Percentiles rank a stretch among this genome's conserved stretches.
phyloP scores from a whole-genome alignment of 2,329 filamentous ascomycete species.

The Aspergillus tubingensis region DNA sequence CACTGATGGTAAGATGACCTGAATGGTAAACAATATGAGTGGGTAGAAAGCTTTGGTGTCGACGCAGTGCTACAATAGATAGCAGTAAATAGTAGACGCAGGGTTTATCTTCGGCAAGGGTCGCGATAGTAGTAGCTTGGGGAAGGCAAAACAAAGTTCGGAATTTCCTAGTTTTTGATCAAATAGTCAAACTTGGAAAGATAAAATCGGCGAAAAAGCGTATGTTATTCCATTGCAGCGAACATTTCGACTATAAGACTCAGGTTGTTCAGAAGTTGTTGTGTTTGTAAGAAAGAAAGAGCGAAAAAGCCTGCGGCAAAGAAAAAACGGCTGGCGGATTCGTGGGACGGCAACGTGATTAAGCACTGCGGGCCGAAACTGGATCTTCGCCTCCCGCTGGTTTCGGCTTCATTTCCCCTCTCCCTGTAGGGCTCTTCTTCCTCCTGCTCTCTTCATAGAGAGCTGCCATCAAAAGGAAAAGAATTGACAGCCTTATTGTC shows the following conservation, averaged over 20 bases:
- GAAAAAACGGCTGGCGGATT: neutral
- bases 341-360: neutral
- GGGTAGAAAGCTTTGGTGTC: neutral
- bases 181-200: neutral
- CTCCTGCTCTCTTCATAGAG: no score
- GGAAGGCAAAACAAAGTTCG: neutral
- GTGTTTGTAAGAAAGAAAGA: neutral
- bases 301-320: neutral
- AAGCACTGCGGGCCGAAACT: neutral
- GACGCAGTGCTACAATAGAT: neutral
- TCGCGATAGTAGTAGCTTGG: neutral
- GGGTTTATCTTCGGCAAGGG: neutral
- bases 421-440: no score
- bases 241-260: neutral
- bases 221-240: conserved; percentile 25
- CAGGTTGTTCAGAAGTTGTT: neutral
- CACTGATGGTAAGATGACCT: neutral
- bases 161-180: neutral
- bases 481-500: conserved; percentile 60
- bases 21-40: neutral
- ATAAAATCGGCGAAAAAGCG: conserved; percentile 10
- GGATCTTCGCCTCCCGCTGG: neutral
- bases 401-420: no score
- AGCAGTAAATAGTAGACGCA: neutral
- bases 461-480: neutral